Percentiles rank a stretch among this genome's conserved stretches.
Conservation (phyloP, 352 stramenopile species). For the Albugo laibachii region DNA sequence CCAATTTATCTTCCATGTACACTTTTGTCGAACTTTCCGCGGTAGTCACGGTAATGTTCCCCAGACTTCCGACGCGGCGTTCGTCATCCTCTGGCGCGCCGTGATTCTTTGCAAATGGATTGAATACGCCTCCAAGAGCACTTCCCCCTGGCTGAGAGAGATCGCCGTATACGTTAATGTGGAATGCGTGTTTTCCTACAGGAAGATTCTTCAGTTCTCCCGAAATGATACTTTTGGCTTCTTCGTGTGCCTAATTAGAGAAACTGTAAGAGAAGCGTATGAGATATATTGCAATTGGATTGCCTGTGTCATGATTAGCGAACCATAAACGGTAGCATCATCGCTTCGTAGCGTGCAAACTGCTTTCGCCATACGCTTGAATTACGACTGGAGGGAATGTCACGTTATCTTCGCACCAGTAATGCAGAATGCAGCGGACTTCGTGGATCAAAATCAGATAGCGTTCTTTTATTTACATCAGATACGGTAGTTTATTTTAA, state of each 20-base stretch:
- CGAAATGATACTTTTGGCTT: conserved; percentile 73
- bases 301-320: conserved; percentile 59
- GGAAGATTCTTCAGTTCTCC: conserved; percentile 57
- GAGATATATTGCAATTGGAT: not conserved
- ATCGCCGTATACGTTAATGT: conserved; percentile 92
- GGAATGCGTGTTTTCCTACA: conserved; percentile 87
- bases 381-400: too few species aligned
- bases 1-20: conserved; percentile 87
- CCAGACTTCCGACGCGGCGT: conserved; percentile 88
- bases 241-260: conserved; percentile 36
- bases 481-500: too few species aligned
- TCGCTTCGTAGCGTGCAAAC: conserved; percentile 76
- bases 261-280: not conserved
- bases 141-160: conserved; percentile 62
- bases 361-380: conserved; percentile 41
- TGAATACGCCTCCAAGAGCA: conserved; percentile 87
- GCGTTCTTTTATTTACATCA: too few species aligned
- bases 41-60: conserved; percentile 68
- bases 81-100: conserved; percentile 90
- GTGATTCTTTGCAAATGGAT: conserved; percentile 97
- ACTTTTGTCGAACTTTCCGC: conserved; percentile 81
- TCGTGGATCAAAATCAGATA: too few species aligned
- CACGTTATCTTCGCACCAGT: too few species aligned
- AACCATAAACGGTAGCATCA: conserved; percentile 59
- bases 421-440: too few species aligned